These are phyloP conservation scores for Magnusiomyces paraingens DNA, from an alignment of 1,139 yeast genomes.

Conservation along the genomic window DNA sequence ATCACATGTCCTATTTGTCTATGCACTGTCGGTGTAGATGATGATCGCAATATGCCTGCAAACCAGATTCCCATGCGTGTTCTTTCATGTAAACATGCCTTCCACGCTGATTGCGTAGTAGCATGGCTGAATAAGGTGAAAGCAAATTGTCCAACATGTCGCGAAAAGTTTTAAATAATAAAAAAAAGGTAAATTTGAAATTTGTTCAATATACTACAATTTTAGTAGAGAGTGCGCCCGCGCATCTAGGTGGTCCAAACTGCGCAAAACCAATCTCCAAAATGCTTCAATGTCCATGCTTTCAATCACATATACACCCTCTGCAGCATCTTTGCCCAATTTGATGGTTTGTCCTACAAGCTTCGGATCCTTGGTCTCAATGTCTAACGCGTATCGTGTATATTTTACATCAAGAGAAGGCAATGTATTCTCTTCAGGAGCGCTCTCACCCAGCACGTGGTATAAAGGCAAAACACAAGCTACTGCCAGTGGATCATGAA, in stretches of 20 bases:
- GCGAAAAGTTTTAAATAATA: too few species aligned
- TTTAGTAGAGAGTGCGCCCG: neutral
- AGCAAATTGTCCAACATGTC: too few species aligned
- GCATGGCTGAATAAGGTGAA: too few species aligned
- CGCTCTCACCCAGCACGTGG: conserved; percentile 28
- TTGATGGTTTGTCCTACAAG: conserved; percentile 25
- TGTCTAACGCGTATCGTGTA: conserved; percentile 35
- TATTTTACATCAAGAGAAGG: conserved; percentile 27
- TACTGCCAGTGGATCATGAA: conserved; percentile 77
- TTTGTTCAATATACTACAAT: too few species aligned
- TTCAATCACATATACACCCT: conserved; percentile 43
- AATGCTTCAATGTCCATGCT: conserved; percentile 43
- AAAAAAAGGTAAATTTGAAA: too few species aligned
- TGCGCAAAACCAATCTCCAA: conserved; percentile 46
- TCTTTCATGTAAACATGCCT: too few species aligned
- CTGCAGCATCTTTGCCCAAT: conserved; percentile 26
- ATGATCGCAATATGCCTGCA: too few species aligned
- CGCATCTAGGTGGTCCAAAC: conserved; percentile 34
- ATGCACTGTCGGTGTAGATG: too few species aligned
- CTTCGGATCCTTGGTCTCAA: conserved; percentile 32
- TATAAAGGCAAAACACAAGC: conserved; percentile 49
- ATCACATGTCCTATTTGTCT: too few species aligned
- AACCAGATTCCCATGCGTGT: too few species aligned
- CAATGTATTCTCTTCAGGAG: conserved; percentile 15
- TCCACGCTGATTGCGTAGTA: too few species aligned